Evolutionary conservation across 1,139 yeast species (phyloP), one percentile per base, ranked within the genome.

Genomic region (Candida smagusa): DNA sequence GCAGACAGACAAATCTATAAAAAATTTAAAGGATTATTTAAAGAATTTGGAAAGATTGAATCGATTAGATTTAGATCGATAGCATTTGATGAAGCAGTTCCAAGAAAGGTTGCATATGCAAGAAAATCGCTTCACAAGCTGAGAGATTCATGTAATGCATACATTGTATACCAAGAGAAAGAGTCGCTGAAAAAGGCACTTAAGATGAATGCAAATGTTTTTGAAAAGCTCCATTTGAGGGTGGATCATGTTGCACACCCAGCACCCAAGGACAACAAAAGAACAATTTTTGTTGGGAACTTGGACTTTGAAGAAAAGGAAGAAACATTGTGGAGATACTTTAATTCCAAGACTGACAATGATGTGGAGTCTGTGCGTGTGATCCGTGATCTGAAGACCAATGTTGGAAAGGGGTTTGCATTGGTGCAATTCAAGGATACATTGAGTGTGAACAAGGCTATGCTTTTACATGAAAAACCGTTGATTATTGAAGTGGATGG

Each of bases 391-490:
- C 66, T 95, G 12, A 87, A 87, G 63, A 92, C 97, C 22, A 92
- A 94, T 53, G 71, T 92, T 45, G 99, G 98, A 49, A 94, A 92
- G 64, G 99, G 99, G 4, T 90, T 94, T 67, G 98, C 96, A 4
- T 86, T 89, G 59, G 89, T 94, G 25, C 97, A 92, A 62, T 94
- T 90, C 65, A 77, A 73, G 45, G 96, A 90, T 60, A 67, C 90
- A 21, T 76, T 83, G 42, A 73, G 84, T 28, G 96, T 94, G 9
- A 81, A 84, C 47, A 85, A 86, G 56, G 97, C 97, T 0, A 63
- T 94, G 41, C 61, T 88, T 45, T 66, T 88, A 44, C 77, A 90
- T 58, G 95, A 80, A 36, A 83, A 86, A 62, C 77, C 79, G 40
- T 68, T 87, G 55, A 58, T 61, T 19, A 64, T 63, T 5, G 32